Conservation (phyloP, 108 stramenopile species). For the Nitzschia inconspicua region DNA sequence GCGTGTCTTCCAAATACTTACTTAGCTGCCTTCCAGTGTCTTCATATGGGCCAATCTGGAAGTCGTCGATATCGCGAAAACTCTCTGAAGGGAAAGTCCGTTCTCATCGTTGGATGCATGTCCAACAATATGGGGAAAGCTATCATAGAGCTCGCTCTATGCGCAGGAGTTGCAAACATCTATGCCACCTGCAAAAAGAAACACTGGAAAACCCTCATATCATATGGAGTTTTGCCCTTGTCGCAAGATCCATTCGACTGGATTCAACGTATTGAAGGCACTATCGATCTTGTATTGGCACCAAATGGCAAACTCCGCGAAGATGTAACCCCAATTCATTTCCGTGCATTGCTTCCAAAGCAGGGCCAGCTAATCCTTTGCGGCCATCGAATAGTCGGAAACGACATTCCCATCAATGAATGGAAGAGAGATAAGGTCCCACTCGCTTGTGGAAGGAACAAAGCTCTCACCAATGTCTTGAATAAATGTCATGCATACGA, state of each 20-base stretch:
- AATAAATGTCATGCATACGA: constrained; percentile 20
- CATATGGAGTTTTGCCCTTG: constrained; percentile 41
- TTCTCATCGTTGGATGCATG: constrained; percentile 42
- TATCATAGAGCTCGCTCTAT: constrained; percentile 37
- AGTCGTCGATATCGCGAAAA: constrained; percentile 20
- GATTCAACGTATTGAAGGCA: constrained; percentile 25
- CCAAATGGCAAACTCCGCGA: constrained; percentile 23
- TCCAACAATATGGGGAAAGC: constrained; percentile 35
- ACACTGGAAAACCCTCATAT: constrained; percentile 25
- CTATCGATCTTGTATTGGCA: constrained; percentile 34
- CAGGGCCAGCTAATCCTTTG: constrained; percentile 15
- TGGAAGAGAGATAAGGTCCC: constrained; percentile 1
- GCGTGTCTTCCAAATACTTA: constrained; percentile 41
- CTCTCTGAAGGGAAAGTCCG: constrained; percentile 30
- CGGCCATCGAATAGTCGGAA: constrained; percentile 16
- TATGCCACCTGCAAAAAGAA: constrained; percentile 40
- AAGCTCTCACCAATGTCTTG: constrained; percentile 7
- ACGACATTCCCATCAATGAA: constrained; percentile 16
- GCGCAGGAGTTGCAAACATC: constrained; percentile 33
- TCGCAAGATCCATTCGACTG: constrained; percentile 24
- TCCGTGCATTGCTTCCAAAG: constrained; percentile 14
- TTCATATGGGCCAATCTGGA: constrained; percentile 30
- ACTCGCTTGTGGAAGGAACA: constrained; percentile 20
- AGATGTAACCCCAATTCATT: constrained; percentile 21
- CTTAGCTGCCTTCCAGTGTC: constrained; percentile 41